Base-by-base conservation (phyloP, 2,329 filamentous ascomycete genomes). In the Trichoderma oligosporum region DNA sequence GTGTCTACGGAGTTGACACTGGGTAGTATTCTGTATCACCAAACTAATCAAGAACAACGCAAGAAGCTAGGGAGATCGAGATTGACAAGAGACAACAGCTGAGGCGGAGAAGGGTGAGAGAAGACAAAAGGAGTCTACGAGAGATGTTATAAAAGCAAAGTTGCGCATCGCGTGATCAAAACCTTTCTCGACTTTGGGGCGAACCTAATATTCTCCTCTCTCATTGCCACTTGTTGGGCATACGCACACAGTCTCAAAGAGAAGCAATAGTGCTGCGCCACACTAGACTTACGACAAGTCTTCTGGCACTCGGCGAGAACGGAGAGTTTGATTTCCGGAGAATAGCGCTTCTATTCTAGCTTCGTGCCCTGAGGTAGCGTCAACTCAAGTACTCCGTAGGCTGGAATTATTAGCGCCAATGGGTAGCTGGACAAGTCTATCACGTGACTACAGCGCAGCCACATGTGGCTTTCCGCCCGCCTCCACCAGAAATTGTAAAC, bases 401-500 rank as follows among this genome's bases (percentile, higher is more conserved):
- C 14, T 45, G 24, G 42, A 12, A 20, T 31, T 29, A 7, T 45
- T n/a, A n/a, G 25, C 9, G 24, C 42, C 42, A 22, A 20, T 20
- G 22, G 31, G 24, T 6, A 24, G 25, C 51, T 7, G 6, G 5
- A 31, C 3, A 41, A 38, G 9, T 0, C 1, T 0, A 25, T 62
- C 69, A 71, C 68, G 69, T 71, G 69, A 14, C 4, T 16, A 12
- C 22, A 53, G 61, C 60, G 53, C 56, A 60, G 41, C 61, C 24
- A 22, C 47, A 29, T 62, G 69, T 71, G 69, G 67, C 68, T 67
- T 59, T 58, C 52, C 54, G 14, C 44, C 31, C 57, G 64, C 68
- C 70, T 71, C 70, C 73, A 71, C 66, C 63, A 52, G 62, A 65
- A 65, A 66, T 63, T 61, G 59, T 29, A 55, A 66, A 65, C 66